phyloP scores from a whole-genome alignment of 192 early-diverging fungal genomes.

The Coemansia sp. region DNA sequence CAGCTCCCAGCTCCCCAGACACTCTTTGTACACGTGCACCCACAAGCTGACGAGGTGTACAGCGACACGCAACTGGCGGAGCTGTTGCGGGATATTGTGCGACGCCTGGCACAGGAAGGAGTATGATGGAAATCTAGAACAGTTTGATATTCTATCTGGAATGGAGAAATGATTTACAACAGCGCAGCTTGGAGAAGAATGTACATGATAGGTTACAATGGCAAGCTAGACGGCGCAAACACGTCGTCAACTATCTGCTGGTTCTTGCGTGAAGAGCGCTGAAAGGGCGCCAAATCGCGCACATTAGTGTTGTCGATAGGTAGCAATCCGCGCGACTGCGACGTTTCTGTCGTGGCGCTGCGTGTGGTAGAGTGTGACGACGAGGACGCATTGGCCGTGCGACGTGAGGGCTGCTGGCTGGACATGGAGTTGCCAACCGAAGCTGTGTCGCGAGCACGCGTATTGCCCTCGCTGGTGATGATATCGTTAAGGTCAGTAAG shows the following conservation, averaged over 20 bases:
- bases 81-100: constrained; percentile 30
- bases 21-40: constrained; percentile 58
- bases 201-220: constrained; percentile 17
- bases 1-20: constrained; percentile 21
- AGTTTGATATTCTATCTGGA: constrained; percentile 4
- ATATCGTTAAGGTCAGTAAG: constrained; percentile 54
- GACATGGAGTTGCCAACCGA: constrained; percentile 45
- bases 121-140: not conserved
- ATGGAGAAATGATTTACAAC: not conserved
- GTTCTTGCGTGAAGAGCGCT: constrained; percentile 52
- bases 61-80: constrained; percentile 33
- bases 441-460: constrained; percentile 32
- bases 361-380: constrained; percentile 40
- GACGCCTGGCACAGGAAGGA: constrained; percentile 8
- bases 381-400: constrained; percentile 21
- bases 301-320: constrained; percentile 55
- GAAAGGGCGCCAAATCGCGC: constrained; percentile 52
- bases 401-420: constrained; percentile 23
- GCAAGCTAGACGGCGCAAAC: constrained; percentile 29
- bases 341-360: constrained; percentile 49
- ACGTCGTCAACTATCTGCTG: constrained; percentile 51
- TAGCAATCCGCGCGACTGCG: constrained; percentile 48
- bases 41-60: constrained; percentile 28
- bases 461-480: constrained; percentile 33
- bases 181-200: not conserved